Percentiles rank a stretch among this genome's conserved stretches.
Evolutionary conservation across 192 early-diverging fungal species (phyloP).

Genomic region (Glomus cerebriforme): DNA sequence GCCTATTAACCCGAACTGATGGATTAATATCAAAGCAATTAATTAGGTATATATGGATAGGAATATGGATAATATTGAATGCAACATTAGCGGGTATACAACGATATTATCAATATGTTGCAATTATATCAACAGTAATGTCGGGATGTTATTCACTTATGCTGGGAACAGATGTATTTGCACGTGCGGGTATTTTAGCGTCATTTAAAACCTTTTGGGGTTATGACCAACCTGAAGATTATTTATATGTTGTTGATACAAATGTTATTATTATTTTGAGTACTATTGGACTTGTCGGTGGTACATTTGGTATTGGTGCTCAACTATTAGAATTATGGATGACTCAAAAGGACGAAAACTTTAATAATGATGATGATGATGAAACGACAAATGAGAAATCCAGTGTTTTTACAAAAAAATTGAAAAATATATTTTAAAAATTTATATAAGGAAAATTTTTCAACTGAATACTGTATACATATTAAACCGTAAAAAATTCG

Average conservation of each 20-base stretch:
- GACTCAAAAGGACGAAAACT: background rate
- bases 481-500: too few relatives aligned
- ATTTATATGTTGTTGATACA: background rate
- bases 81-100: background rate
- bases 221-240: conserved; percentile 4
- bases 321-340: conserved; percentile 27
- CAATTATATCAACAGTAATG: conserved; percentile 21
- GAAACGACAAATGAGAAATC: background rate
- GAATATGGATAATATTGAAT: background rate
- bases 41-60: conserved; percentile 1
- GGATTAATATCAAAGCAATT: conserved; percentile 25
- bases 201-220: conserved; percentile 29
- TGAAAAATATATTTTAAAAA: background rate
- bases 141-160: conserved; percentile 17
- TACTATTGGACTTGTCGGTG: background rate
- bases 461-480: too few relatives aligned
- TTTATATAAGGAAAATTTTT: background rate
- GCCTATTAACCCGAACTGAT: background rate
- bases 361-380: background rate
- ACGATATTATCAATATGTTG: conserved; percentile 6
- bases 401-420: background rate
- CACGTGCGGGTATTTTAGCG: conserved; percentile 1
- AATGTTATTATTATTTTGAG: conserved; percentile 1
- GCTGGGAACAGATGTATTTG: conserved; percentile 20
- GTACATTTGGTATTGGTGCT: background rate